phyloP scores from a whole-genome alignment of 768 basidiomycete genomes.

The Boletales sp. region DNA sequence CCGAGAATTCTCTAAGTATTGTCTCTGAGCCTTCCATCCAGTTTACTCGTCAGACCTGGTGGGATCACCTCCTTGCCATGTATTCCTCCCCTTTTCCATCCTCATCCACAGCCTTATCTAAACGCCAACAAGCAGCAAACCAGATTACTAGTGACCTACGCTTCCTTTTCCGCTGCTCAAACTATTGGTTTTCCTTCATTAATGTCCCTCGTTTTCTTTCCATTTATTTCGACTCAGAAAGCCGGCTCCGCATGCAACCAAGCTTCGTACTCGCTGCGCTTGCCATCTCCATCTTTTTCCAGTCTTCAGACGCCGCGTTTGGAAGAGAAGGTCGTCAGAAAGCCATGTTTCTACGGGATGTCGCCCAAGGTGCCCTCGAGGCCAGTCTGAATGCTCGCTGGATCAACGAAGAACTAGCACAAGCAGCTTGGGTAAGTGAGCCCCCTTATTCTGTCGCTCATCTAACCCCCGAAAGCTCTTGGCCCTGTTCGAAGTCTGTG shows the following conservation, averaged over 20 bases:
- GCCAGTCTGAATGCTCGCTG: conserved; percentile 67
- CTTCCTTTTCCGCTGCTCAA: conserved; percentile 60
- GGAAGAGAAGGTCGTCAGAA: conserved; percentile 50
- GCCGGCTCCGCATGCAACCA: conserved; percentile 60
- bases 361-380: conserved; percentile 68
- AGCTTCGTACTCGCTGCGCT: conserved; percentile 60
- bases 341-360: conserved; percentile 59
- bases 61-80: conserved; percentile 62
- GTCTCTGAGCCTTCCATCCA: conserved; percentile 56
- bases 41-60: conserved; percentile 74
- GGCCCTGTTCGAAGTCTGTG: conserved; percentile 68
- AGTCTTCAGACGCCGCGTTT: conserved; percentile 59
- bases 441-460: conserved; percentile 1
- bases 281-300: conserved; percentile 64
- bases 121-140: conserved; percentile 45
- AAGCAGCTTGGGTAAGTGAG: conserved; percentile 69
- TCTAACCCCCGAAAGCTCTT: conserved; percentile 45
- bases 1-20: conserved; percentile 27
- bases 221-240: conserved; percentile 52
- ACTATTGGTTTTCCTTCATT: conserved; percentile 73
- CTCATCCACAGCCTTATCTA: conserved; percentile 34
- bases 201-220: conserved; percentile 66
- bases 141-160: conserved; percentile 54
- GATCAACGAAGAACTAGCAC: conserved; percentile 70
- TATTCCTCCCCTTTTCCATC: conserved; percentile 40